Evolutionary conservation across 2,329 filamentous ascomycete genomes (phyloP).

Genomic region (Penicillium sp.): DNA sequence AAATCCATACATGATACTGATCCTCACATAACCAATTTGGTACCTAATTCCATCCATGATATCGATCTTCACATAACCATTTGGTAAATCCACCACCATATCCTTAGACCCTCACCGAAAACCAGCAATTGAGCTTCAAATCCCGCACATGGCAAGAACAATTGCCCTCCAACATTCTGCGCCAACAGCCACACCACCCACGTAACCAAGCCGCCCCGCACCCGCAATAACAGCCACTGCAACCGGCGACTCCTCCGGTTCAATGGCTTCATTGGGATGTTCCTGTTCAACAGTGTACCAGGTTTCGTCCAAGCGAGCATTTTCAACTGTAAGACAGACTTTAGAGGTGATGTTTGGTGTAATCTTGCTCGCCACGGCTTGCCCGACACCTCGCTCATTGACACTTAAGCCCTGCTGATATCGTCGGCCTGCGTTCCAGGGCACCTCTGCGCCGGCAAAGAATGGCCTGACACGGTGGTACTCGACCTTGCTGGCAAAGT

Average conservation of each 20-base stretch:
- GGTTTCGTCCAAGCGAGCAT: background rate
- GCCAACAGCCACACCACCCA: background rate
- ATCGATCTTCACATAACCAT: background rate
- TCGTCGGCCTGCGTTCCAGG: no score
- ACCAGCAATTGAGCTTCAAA: background rate
- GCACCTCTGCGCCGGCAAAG: no score
- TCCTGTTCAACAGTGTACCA: background rate
- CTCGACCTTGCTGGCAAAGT: no score
- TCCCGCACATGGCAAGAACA: background rate
- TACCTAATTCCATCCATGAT: background rate
- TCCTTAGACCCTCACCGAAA: background rate
- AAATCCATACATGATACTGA: no score
- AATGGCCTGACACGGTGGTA: no score
- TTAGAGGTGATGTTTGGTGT: no score
- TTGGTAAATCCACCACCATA: background rate
- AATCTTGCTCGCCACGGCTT: no score
- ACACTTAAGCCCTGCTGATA: no score
- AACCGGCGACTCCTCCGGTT: background rate
- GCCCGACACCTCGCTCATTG: no score
- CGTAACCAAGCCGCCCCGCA: background rate
- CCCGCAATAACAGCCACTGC: background rate
- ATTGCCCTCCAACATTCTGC: background rate
- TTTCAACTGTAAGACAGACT: no score
- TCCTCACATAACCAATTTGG: background rate
- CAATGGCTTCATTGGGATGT: background rate